Evolutionary conservation across 1,284 basidiomycete genomes (phyloP).

Genomic region (Schizopora paradoxa): DNA sequence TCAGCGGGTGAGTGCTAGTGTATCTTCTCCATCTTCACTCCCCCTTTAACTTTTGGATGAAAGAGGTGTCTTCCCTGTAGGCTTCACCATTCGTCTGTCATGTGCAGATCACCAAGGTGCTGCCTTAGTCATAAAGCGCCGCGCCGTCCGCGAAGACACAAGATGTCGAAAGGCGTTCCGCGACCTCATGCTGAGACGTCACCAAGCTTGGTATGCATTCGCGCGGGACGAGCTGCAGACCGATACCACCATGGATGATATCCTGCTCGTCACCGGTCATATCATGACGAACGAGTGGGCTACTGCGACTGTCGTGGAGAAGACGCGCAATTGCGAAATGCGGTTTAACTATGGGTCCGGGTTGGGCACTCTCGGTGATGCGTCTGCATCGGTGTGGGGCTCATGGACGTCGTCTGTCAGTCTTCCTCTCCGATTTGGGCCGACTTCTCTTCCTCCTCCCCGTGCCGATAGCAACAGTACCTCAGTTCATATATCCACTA

Average conservation of each 20-base stretch:
- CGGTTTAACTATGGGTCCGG: background rate
- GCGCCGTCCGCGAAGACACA: background rate
- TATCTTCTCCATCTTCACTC: background rate
- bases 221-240: background rate
- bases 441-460: background rate
- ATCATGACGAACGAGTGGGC: constrained; percentile 6
- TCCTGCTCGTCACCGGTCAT: constrained; percentile 3
- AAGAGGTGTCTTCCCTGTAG: background rate
- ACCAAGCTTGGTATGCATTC: background rate
- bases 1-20: background rate
- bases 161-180: background rate
- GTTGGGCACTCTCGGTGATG: background rate
- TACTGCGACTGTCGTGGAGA: constrained; percentile 1
- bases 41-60: background rate
- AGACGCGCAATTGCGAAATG: background rate
- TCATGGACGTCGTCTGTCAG: background rate
- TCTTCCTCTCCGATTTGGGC: constrained; percentile 7
- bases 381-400: background rate
- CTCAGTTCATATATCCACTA: no score
- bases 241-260: background rate
- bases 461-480: background rate
- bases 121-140: background rate
- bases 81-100: background rate
- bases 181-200: background rate
- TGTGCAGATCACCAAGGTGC: background rate